Evolutionary conservation across 1,284 basidiomycete species (phyloP), one percentile per base, ranked within the genome.

Genomic region (Entoloma clypeatum): DNA sequence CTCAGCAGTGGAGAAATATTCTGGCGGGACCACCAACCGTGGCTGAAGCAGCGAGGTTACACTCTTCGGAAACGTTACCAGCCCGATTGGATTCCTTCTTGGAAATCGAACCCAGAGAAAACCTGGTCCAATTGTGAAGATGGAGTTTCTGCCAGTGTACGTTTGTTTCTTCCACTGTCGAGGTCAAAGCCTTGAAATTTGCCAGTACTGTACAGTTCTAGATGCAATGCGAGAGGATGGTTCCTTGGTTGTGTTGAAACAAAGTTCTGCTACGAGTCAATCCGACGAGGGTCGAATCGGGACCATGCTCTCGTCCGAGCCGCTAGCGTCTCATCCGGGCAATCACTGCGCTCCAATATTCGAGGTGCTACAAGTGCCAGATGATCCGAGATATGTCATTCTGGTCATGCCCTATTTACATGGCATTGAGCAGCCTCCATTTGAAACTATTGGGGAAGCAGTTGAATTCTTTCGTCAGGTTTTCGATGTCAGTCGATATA

Each of bases 281-380:
- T 53, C 55, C 0, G 24, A 55, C 2, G 64, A 68, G 46, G 50
- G 49, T 3, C 52, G 58, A 7, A 59, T 54, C 28, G 46, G 43
- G 1, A 36, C 23, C 19, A 37, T 52, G 13, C 51, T 56, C 6
- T 53, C 54, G 2, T 47, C 50, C n/a, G 31, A 41, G 8, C 34
- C 59, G 2, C 38, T 45, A 2, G 41, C 51, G 0, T 44, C 39
- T 2, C 52, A 65, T 29, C 56, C 58, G 1, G 39, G 47, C 5
- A 68, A 68, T 38, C 64, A 65, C 40, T 68, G 64, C 31, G 55
- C 64, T 6, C 62, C 62, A 2, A 36, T 69, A 1, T 53, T 60
- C 10, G 68, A 67, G n/a, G 47, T 59, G 6, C 40, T 68, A 1
- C 18, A 48, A 5, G 43, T 57, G 11, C 60, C 57, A 1, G 50